Conservation (phyloP, 139 green algal genomes). For the Coelastrella sp. region DNA sequence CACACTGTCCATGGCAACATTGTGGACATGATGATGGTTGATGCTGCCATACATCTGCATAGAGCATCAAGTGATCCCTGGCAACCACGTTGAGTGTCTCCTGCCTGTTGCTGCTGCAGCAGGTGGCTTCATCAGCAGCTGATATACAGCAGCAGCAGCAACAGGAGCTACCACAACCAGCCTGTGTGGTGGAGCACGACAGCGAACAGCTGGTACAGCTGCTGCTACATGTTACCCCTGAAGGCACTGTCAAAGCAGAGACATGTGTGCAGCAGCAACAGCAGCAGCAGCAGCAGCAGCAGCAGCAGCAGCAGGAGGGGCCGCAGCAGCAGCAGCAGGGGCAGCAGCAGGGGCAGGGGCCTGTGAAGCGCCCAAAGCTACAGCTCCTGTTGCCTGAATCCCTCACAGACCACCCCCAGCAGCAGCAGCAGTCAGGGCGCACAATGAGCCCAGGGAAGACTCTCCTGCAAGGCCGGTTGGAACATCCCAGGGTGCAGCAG, state of each 20-base stretch:
- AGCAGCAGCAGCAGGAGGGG: neutral
- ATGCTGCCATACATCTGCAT: too few relatives aligned
- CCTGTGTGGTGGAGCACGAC: too few relatives aligned
- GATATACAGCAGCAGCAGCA: too few relatives aligned
- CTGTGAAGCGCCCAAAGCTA: neutral
- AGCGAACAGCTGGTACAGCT: neutral
- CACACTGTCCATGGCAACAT: too few relatives aligned
- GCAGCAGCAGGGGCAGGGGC: neutral
- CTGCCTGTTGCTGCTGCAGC: too few relatives aligned
- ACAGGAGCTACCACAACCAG: too few relatives aligned
- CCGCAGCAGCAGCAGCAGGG: neutral
- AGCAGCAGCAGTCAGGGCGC: neutral
- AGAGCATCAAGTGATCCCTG: too few relatives aligned
- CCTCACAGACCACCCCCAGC: neutral
- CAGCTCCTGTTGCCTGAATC: neutral
- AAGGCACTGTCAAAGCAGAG: too few relatives aligned
- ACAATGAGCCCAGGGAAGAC: neutral
- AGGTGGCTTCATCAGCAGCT: too few relatives aligned
- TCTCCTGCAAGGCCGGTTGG: neutral
- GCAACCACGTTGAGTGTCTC: too few relatives aligned
- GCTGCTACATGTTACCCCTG: too few relatives aligned
- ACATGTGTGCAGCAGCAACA: neutral
- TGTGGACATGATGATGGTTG: too few relatives aligned
- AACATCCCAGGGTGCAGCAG: neutral
- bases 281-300: neutral